A percentile compares a stretch with the other conserved stretches of the same genome.
phyloP scores from a whole-genome alignment of 305 asterid species.

The Ilex paraguariensis region DNA sequence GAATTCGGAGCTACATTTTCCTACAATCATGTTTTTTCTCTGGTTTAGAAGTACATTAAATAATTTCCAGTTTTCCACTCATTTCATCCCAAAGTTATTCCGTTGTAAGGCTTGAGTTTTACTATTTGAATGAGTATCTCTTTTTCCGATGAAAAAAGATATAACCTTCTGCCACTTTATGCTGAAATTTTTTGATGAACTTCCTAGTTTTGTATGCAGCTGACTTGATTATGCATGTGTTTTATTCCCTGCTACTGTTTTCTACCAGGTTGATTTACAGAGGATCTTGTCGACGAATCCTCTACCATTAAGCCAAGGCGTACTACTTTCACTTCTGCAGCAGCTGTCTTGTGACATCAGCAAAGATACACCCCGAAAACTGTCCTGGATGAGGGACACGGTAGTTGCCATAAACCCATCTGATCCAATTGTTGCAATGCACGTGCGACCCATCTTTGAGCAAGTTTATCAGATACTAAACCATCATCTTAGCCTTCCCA shows the following conservation, averaged over 20 bases:
- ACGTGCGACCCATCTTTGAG: slow-evolving; percentile 83
- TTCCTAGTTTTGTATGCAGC: no score
- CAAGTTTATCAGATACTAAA: slow-evolving; percentile 78
- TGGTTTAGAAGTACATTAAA: no score
- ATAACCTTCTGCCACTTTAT: no score
- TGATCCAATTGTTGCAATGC: slow-evolving; percentile 66
- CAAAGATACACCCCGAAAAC: slow-evolving; percentile 57
- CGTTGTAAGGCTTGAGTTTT: no score
- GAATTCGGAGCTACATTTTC: no score
- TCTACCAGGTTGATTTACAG: slow-evolving; percentile 66
- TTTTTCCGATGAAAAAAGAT: no score
- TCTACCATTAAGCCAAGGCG: slow-evolving; percentile 88
- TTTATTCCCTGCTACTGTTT: neutral
- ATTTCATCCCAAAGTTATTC: no score
- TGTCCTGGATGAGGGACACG: slow-evolving; percentile 88
- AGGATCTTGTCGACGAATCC: slow-evolving; percentile 61
- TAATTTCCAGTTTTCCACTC: no score
- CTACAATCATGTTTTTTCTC: no score
- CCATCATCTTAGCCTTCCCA: slow-evolving; percentile 66
- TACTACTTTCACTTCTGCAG: slow-evolving; percentile 84
- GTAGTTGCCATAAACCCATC: slow-evolving; percentile 66
- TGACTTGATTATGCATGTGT: no score
- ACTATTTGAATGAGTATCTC: no score
- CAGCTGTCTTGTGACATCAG: slow-evolving; percentile 75
- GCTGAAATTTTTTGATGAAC: no score